A percentile compares a stretch with the other conserved stretches of the same genome.
These are phyloP conservation scores for Suhomyces panamericanus DNA, from an alignment of 1,139 yeast genomes.

Conservation along the genomic window DNA sequence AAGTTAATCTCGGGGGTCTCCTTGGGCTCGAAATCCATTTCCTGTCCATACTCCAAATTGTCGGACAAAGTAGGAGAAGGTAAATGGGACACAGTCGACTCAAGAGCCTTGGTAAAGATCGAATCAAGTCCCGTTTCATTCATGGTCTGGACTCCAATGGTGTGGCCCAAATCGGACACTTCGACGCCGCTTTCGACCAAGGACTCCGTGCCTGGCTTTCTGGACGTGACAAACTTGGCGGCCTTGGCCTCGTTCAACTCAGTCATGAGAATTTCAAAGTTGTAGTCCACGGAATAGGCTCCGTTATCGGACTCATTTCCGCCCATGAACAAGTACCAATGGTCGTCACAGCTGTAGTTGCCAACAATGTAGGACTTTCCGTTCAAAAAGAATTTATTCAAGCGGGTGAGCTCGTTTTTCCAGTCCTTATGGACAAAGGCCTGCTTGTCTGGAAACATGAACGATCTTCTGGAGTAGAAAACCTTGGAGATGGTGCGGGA, in stretches of 20 bases:
- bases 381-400: constrained; percentile 60
- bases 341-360: constrained; percentile 68
- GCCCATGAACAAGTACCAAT: constrained; percentile 87
- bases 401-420: constrained; percentile 72
- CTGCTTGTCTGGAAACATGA: constrained; percentile 91
- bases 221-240: constrained; percentile 57
- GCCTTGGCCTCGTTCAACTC: constrained; percentile 65
- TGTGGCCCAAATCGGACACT: constrained; percentile 76
- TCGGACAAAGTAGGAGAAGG: constrained; percentile 29
- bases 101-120: constrained; percentile 42
- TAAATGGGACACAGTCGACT: constrained; percentile 26
- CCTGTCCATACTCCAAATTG: constrained; percentile 24
- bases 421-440: constrained; percentile 80
- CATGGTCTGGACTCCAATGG: constrained; percentile 69
- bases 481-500: constrained; percentile 56
- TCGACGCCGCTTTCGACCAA: constrained; percentile 26
- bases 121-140: constrained; percentile 57
- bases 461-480: constrained; percentile 87
- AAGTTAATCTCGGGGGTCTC: constrained; percentile 22
- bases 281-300: constrained; percentile 55
- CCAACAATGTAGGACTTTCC: constrained; percentile 83
- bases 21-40: constrained; percentile 12
- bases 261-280: constrained; percentile 91
- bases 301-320: constrained; percentile 24
- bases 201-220: constrained; percentile 52